Evolutionary conservation across 345 rosid genomes (phyloP), one percentile per base, ranked within the genome.

Genomic region (Eucalyptus coolabah): DNA sequence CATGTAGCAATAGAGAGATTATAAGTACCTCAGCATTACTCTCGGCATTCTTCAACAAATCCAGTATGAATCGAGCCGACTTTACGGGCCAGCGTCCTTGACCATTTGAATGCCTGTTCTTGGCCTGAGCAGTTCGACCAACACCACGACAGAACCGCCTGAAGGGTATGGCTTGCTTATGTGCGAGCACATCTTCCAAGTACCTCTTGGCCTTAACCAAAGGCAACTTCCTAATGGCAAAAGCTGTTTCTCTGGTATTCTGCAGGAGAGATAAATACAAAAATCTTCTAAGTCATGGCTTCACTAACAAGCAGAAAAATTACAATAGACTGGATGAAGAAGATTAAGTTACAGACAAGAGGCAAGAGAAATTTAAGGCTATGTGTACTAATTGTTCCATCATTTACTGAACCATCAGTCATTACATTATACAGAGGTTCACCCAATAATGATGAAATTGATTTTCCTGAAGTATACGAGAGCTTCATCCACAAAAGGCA

Each of bases 121-220:
- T 98, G 45, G 99, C 99, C 93, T 98, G 99, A 83, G 99, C 99
- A 93, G 99, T 98, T n/a, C 99, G 94, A n/a, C 99, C 99, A 12
- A 98, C 99, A 69, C 99, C 99, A 89, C 99, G 53, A 37, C 99
- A 98, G 92, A 95, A 98, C 16, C 99, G 97, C 15, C 98, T 92
- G 96, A 98, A 98, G n/a, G 99, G 99, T n/a, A 98, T 96, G 21
- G 99, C 99, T 91, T 98, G 99, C 91, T 98, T 98, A 93, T 98
- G 99, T 34, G 93, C 98, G 89, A 96, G 91, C 88, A 98, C 99
- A 97, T 97, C 99, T 86, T 98, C 99, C 91, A 98, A 89, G 88
- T 98, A 98, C 87, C 99, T 96, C 95, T 98, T 98, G 3, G 99
- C 99, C 98, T 96, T 96, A 72, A 77, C 90, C 94, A 98, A 93